These are phyloP conservation scores for Jaltomata sinuosa DNA, from an alignment of 257 asterid species.

Conservation along the genomic window DNA sequence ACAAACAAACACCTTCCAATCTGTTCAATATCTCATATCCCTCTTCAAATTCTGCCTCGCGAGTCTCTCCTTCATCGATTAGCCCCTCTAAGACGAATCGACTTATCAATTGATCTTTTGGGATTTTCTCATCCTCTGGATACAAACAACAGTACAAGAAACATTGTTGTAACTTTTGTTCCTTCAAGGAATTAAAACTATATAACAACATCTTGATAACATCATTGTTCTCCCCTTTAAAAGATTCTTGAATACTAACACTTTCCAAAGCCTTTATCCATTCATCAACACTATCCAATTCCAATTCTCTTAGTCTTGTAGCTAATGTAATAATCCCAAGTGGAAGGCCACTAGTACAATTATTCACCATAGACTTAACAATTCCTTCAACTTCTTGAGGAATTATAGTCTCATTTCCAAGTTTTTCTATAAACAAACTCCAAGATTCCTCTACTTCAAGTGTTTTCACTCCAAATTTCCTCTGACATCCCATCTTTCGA, in stretches of 20 bases:
- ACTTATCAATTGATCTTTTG: slow-evolving; percentile 11
- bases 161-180: slow-evolving; percentile 9
- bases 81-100: slow-evolving; percentile 15
- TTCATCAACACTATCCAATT: neutral
- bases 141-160: slow-evolving; percentile 25
- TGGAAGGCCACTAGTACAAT: neutral
- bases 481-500: neutral
- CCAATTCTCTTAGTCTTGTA: neutral
- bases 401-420: neutral
- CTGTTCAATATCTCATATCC: slow-evolving; percentile 17
- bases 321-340: neutral
- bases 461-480: neutral
- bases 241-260: neutral
- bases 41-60: slow-evolving; percentile 15
- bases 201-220: slow-evolving; percentile 9
- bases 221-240: neutral
- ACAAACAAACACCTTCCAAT: slow-evolving; percentile 20
- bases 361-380: neutral
- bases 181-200: slow-evolving; percentile 20
- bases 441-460: neutral
- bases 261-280: neutral
- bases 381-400: neutral
- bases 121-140: slow-evolving; percentile 18
- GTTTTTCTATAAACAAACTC: slow-evolving; percentile 3
- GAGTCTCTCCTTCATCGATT: slow-evolving; percentile 13